These are phyloP conservation scores for Hypsizygus marmoreus DNA, from an alignment of 768 basidiomycete genomes.

Conservation along the genomic window DNA sequence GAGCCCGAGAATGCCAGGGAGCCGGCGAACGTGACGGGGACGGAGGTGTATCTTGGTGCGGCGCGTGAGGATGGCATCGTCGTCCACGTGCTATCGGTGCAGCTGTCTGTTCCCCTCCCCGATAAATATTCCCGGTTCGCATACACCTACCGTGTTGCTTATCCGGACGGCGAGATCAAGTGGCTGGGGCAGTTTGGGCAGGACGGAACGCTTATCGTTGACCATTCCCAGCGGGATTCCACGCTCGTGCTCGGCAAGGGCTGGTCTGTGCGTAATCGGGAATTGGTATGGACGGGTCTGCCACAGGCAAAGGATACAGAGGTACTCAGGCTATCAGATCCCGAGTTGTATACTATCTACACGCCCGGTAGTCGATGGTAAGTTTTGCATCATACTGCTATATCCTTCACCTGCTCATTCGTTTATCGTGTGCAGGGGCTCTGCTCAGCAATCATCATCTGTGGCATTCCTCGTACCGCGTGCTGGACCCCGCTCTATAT, in stretches of 20 bases:
- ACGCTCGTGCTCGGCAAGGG: slow-evolving; percentile 22
- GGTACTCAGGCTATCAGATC: slow-evolving; percentile 20
- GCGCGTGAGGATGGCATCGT: neutral
- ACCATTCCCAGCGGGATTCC: slow-evolving; percentile 16
- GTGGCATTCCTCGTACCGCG: slow-evolving; percentile 35
- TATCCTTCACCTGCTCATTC: neutral
- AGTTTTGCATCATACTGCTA: slow-evolving; percentile 6
- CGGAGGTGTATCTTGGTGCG: neutral
- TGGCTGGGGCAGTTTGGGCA: slow-evolving; percentile 50
- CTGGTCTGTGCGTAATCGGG: slow-evolving; percentile 19
- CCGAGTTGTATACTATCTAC: slow-evolving; percentile 25
- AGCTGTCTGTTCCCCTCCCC: slow-evolving; percentile 12
- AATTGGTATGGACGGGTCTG: slow-evolving; percentile 2
- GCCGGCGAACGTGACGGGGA: neutral
- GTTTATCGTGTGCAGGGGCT: neutral
- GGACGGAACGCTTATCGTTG: slow-evolving; percentile 43
- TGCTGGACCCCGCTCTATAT: slow-evolving; percentile 11
- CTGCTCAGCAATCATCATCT: slow-evolving; percentile 24
- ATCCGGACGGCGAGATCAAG: slow-evolving; percentile 40
- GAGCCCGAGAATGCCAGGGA: slow-evolving; percentile 1
- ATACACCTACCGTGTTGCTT: slow-evolving; percentile 52
- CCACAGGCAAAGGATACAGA: slow-evolving; percentile 1
- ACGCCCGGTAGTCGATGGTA: slow-evolving; percentile 23
- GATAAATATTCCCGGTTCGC: slow-evolving; percentile 24
- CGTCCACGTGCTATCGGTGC: slow-evolving; percentile 14